Base-by-base conservation (phyloP, 495 filamentous ascomycete species). In the Penicillium fimorum region DNA sequence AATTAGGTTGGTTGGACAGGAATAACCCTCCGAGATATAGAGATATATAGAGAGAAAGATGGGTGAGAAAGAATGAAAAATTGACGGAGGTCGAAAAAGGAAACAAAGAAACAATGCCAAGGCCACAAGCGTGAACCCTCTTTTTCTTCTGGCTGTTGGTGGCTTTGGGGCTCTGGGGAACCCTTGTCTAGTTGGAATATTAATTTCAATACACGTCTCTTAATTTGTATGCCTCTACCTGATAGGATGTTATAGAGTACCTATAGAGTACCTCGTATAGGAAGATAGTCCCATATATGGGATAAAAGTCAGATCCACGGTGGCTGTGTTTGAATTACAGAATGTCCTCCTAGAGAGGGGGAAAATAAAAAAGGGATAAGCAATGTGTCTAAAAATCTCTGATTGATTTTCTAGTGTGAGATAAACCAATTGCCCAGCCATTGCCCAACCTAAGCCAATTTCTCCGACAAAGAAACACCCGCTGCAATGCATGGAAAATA, bases 401-500 rank as follows among this genome's bases (percentile, higher is more conserved):
- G 17, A 8, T 46, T 22, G 18, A 35, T 35, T 13, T 11, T 50
- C 47, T 38, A 50, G 5, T 50, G 12, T 35, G 30, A 49, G 30
- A 38, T 6, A 0, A 5, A 38, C 9, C 22, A 52, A 30, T 12
- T 29, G 15, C 44, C 50, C 15, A 29, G 50, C 8, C 18, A 30
- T 12, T 29, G 15, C 44, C 50, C 15, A 29, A 56, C 8, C 18
- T 20, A 12, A 30, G 8, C 41, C 30, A 38, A 22, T n/a, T n/a
- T n/a, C 2, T 9, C 40, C 52, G 12, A 11, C 30, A 22, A 3
- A 47, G 18, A 41, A 60, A 64, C 62, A 40, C 62, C 61, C 46
- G 41, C 50, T 56, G 32, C 41, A 43, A 51, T 51, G 47, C 41
- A 51, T 51, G 12, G 17, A 57, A 50, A 49, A 57, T 25, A 47